Conservation (phyloP, 2,329 filamentous ascomycete species). For the Davidsoniella australis region DNA sequence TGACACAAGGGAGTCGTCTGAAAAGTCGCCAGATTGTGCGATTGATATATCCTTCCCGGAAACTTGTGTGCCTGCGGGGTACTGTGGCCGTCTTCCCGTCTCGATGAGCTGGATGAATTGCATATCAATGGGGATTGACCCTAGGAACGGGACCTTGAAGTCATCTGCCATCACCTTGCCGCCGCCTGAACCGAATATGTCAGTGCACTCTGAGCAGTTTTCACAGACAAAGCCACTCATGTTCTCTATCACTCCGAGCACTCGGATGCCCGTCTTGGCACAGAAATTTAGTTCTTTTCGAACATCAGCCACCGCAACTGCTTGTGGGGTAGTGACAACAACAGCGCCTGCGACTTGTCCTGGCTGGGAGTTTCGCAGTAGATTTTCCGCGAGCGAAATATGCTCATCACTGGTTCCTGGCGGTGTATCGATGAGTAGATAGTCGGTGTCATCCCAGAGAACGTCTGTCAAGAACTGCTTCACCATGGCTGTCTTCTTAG, state of each 20-base stretch:
- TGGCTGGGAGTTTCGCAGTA: conserved; percentile 44
- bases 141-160: conserved; percentile 69
- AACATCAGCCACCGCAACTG: conserved; percentile 82
- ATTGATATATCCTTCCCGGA: conserved; percentile 35
- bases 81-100: conserved; percentile 45
- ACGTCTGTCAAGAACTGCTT: conserved; percentile 89
- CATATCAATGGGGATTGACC: conserved; percentile 78
- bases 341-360: conserved; percentile 73
- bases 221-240: conserved; percentile 87
- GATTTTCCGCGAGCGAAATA: conserved; percentile 79
- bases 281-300: conserved; percentile 93
- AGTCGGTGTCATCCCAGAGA: conserved; percentile 76
- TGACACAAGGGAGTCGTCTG: conserved; percentile 35
- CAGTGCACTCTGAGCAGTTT: conserved; percentile 68
- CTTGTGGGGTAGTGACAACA: conserved; percentile 90
- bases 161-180: conserved; percentile 79
- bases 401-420: conserved; percentile 95
- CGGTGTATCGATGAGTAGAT: conserved; percentile 85
- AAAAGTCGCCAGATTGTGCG: conserved; percentile 11
- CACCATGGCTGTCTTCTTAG: conserved; percentile 98
- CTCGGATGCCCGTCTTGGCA: conserved; percentile 58
- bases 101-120: conserved; percentile 81
- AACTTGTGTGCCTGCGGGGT: conserved; percentile 50
- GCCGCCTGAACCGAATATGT: conserved; percentile 84
- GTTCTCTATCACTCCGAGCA: conserved; percentile 88